Evolutionary conservation across 768 basidiomycete species (phyloP).

Genomic region (Chalciporus chontae): DNA sequence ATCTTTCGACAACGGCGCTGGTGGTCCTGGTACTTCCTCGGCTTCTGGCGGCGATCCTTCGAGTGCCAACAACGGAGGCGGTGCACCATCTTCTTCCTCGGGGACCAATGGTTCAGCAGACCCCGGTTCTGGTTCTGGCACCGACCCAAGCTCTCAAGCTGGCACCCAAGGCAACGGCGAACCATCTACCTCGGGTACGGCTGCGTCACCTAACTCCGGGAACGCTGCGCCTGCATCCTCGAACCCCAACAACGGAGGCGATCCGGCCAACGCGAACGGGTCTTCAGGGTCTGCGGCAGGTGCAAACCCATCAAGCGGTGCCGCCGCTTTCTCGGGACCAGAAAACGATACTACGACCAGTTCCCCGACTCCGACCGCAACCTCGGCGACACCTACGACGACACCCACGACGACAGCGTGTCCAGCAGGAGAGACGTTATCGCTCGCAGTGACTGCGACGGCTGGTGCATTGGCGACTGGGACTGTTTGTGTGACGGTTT

Average conservation of each 20-base stretch:
- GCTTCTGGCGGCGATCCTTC: too few species aligned
- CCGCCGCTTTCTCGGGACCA: too few species aligned
- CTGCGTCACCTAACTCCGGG: too few species aligned
- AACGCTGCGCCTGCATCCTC: too few species aligned
- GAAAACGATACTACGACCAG: background rate
- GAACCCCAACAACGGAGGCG: too few species aligned
- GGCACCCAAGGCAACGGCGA: too few species aligned
- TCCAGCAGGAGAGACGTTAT: conserved; percentile 14
- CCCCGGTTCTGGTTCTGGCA: background rate
- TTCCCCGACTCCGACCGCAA: background rate
- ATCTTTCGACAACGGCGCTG: background rate
- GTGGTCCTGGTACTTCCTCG: too few species aligned
- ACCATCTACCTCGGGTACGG: too few species aligned
- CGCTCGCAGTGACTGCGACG: background rate
- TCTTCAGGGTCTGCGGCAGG: background rate
- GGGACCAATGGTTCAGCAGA: too few species aligned
- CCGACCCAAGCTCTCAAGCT: background rate
- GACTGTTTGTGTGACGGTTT: conserved; percentile 13
- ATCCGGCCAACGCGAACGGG: background rate
- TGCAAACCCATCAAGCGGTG: background rate
- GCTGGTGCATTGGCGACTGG: background rate
- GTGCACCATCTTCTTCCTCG: background rate
- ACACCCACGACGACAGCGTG: conserved; percentile 1
- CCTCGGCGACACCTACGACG: background rate
- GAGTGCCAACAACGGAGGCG: background rate